These are phyloP conservation scores for Hordeum marinum DNA, from an alignment of 176 grass and related monocot genomes.

Conservation along the genomic window DNA sequence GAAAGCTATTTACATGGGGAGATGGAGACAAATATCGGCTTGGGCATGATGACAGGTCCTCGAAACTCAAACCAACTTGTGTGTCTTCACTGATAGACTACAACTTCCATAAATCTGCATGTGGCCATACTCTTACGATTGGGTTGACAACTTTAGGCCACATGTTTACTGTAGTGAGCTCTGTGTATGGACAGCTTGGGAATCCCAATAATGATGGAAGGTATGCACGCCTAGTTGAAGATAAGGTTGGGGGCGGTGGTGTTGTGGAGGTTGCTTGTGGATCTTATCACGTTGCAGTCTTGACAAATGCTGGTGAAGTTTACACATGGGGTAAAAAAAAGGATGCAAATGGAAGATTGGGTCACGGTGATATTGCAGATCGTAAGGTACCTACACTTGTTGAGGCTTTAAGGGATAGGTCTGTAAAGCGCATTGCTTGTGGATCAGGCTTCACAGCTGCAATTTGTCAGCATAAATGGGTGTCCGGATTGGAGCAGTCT, in stretches of 20 bases:
- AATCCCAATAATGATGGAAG: slow-evolving; percentile 87
- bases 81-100: slow-evolving; percentile 90
- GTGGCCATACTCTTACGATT: slow-evolving; percentile 91
- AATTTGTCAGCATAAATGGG: slow-evolving; percentile 78
- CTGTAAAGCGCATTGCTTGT: slow-evolving; percentile 78
- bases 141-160: slow-evolving; percentile 89
- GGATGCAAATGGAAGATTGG: slow-evolving; percentile 87
- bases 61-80: slow-evolving; percentile 82
- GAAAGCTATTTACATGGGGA: slow-evolving; percentile 96
- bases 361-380: slow-evolving; percentile 73
- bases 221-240: slow-evolving; percentile 66
- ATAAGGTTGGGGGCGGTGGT: slow-evolving; percentile 64
- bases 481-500: slow-evolving; percentile 20
- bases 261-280: slow-evolving; percentile 81
- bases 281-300: slow-evolving; percentile 54
- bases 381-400: slow-evolving; percentile 60
- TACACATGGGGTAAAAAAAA: slow-evolving; percentile 6
- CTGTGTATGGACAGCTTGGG: slow-evolving; percentile 65
- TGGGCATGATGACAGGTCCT: slow-evolving; percentile 73
- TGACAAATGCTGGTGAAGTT: no score
- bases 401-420: slow-evolving; percentile 79
- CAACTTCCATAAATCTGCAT: slow-evolving; percentile 81
- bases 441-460: slow-evolving; percentile 86
- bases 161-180: not conserved
- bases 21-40: slow-evolving; percentile 95